Base-by-base conservation (phyloP, 352 stramenopile species). In the Pythium sp. region DNA sequence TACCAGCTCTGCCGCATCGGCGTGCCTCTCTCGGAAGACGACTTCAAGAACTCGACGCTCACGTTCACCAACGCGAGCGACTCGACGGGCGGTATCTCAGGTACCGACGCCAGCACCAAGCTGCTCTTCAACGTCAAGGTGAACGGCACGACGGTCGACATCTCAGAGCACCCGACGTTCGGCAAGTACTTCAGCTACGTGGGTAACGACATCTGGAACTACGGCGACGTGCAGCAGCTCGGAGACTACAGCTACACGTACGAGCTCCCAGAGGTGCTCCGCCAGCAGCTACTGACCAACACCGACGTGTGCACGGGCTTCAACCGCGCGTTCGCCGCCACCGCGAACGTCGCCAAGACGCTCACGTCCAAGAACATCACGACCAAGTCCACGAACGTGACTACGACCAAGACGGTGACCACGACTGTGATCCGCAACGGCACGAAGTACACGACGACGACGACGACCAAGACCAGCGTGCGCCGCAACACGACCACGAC, bases 201-300 rank as follows among this genome's bases (percentile, higher is more conserved):
- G 5, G 80, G 82, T 32, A 79, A 74, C 61, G 74, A 84, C 24
- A 81, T 80, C 58, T 86, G 79, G 77, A 81, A 89, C 69, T 88
- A 89, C 67, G 81, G 60, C 18, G 82, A 90, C 68, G 77, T 86
- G 24, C 69, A 77, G 61, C 75, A 84, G 71, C 79, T 92, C n/a
- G 82, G 79, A 18, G 78, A 90, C 68, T 89, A 86, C 70, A 82
- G 79, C 69, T 92, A 92, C 80, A 80, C 76, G 71, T 92, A 92
- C 72, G 71, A 90, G 66, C 65, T 91, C 20, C 81, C 83, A 5
- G 75, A 81, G 55, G 61, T 90, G 32, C 71, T 90, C 54, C 78
- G 72, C 58, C 81, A 87, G 59, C 82, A 89, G 72, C 65, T 91
- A 36, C 61, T 91, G 57, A 87, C 72, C 65, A 91, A 91, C 79